phyloP scores from a whole-genome alignment of 2,329 filamentous ascomycete species.

The Aspergillus bombycis region DNA sequence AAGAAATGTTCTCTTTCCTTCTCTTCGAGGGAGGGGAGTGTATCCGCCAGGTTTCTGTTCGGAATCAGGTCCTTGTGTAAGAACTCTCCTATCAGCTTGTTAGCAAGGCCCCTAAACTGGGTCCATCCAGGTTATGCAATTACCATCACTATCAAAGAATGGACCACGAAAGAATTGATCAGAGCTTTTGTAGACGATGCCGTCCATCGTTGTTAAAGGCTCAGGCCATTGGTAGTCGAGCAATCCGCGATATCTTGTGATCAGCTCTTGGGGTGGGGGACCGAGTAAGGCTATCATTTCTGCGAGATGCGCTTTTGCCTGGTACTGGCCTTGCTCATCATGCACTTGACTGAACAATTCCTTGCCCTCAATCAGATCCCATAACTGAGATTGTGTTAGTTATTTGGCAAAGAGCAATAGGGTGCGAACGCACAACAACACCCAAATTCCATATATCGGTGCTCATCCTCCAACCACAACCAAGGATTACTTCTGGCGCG shows the following conservation, averaged over 20 bases:
- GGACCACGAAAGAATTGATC: conserved; percentile 28
- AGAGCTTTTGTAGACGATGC: conserved; percentile 21
- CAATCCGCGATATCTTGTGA: conserved; percentile 25
- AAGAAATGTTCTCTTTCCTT: conserved; percentile 37
- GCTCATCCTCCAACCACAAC: conserved; percentile 31
- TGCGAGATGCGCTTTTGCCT: conserved; percentile 39
- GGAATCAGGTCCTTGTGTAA: conserved; percentile 24
- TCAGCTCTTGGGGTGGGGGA: conserved; percentile 34
- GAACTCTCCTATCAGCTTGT: conserved; percentile 24
- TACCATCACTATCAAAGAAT: conserved; percentile 31
- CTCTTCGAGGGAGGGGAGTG: conserved; percentile 28
- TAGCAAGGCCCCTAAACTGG: conserved; percentile 14
- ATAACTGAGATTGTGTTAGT: conserved; percentile 23
- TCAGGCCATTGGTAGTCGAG: conserved; percentile 19
- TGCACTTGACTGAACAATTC: conserved; percentile 38
- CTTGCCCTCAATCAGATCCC: conserved; percentile 36
- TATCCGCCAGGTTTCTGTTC: conserved; percentile 25
- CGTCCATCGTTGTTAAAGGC: conserved; percentile 17
- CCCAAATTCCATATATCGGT: conserved; percentile 45
- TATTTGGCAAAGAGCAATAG: neutral
- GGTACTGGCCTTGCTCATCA: conserved; percentile 33
- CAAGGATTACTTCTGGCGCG: conserved; percentile 41
- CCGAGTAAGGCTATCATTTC: conserved; percentile 46
- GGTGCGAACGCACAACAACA: conserved; percentile 28
- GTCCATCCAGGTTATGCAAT: neutral